Percentiles rank a stretch among this genome's conserved stretches.
Conservation (phyloP, 768 basidiomycete genomes). For the Collybia sordida region DNA sequence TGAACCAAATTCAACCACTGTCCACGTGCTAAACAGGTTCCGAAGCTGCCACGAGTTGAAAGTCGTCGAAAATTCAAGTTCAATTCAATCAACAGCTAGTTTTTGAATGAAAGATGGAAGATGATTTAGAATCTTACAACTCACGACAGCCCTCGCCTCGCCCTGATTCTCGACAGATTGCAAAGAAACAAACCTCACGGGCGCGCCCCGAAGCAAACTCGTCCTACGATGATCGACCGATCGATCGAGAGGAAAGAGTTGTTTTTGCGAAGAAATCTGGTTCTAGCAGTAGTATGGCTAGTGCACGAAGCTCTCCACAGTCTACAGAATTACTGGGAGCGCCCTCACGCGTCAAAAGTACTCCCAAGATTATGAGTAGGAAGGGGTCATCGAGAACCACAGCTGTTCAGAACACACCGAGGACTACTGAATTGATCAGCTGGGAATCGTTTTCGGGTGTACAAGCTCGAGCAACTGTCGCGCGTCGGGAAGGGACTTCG, state of each 20-base stretch:
- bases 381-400: not conserved
- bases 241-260: slow-evolving; percentile 2
- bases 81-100: too few relatives aligned
- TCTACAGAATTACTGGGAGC: not conserved
- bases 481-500: too few relatives aligned
- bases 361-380: not conserved
- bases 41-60: too few relatives aligned
- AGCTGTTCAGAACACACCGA: not conserved
- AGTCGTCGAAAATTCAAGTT: too few relatives aligned
- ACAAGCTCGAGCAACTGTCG: not conserved
- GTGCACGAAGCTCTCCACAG: slow-evolving; percentile 1
- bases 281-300: not conserved
- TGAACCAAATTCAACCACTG: too few relatives aligned
- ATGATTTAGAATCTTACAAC: not conserved
- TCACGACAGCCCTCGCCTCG: not conserved
- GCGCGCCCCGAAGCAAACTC: not conserved
- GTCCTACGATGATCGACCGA: slow-evolving; percentile 6
- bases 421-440: not conserved
- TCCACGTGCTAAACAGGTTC: too few relatives aligned
- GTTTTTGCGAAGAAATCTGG: slow-evolving; percentile 10
- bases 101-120: not conserved
- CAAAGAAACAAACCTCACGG: not conserved
- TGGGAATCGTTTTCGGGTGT: not conserved
- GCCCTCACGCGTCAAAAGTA: not conserved
- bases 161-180: not conserved